A percentile compares a stretch with the other conserved stretches of the same genome.
phyloP scores from a whole-genome alignment of 768 basidiomycete genomes.

The Leccinum uliginosum region DNA sequence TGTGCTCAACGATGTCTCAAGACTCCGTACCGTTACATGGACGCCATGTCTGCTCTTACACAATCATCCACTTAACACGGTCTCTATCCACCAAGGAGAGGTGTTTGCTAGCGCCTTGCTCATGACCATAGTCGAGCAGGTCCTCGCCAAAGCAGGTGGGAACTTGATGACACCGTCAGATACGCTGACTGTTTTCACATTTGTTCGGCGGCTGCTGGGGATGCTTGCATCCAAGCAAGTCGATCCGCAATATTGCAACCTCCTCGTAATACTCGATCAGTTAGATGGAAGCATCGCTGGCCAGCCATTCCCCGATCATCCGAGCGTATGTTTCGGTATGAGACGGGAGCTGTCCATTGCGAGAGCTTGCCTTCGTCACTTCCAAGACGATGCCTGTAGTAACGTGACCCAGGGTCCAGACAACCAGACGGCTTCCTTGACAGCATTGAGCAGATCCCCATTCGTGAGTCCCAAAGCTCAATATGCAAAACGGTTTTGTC shows the following conservation, averaged over 20 bases:
- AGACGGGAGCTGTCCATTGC: constrained; percentile 44
- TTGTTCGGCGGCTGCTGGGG: constrained; percentile 58
- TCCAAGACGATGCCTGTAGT: constrained; percentile 15
- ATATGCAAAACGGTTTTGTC: not conserved
- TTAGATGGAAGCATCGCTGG: constrained; percentile 34
- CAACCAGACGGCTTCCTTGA: constrained; percentile 36
- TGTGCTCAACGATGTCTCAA: constrained; percentile 79
- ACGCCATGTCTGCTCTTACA: constrained; percentile 48
- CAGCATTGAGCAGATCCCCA: constrained; percentile 37
- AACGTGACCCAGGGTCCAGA: not conserved
- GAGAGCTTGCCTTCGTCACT: constrained; percentile 30
- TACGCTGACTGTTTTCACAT: constrained; percentile 57
- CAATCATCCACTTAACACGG: constrained; percentile 9
- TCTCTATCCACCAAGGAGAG: constrained; percentile 22
- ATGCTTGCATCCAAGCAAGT: constrained; percentile 53
- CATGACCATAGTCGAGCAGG: constrained; percentile 76
- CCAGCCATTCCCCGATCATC: constrained; percentile 31
- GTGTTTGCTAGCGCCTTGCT: constrained; percentile 67
- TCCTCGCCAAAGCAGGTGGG: constrained; percentile 60
- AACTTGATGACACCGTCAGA: constrained; percentile 56
- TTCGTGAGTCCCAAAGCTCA: constrained; percentile 39
- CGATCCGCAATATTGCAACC: constrained; percentile 32
- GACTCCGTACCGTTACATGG: constrained; percentile 83
- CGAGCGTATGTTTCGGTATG: constrained; percentile 37
- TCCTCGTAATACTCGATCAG: constrained; percentile 32